Percentiles rank a stretch among this genome's conserved stretches.
Evolutionary conservation across 371 early-diverging fungal species (phyloP).

Genomic region (Basidiobolus meristosporus): DNA sequence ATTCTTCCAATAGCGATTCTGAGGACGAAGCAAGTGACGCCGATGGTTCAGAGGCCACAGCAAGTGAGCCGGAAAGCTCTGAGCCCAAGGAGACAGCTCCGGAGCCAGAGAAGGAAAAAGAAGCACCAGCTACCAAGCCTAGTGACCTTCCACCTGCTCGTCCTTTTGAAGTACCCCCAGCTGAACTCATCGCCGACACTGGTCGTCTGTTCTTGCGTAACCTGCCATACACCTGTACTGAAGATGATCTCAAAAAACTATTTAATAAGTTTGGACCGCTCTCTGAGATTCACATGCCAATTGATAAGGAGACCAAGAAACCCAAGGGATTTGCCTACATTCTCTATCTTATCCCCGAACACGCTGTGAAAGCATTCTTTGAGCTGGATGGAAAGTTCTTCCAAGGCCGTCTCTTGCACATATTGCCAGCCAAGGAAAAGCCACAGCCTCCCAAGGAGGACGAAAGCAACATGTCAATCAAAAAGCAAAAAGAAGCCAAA

Average conservation of each 20-base stretch:
- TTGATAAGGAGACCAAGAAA: conserved; percentile 74
- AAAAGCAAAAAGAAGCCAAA: conserved; percentile 62
- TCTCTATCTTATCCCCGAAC: conserved; percentile 69
- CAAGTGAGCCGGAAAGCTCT: not conserved
- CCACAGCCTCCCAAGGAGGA: conserved; percentile 47
- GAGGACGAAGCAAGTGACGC: conserved; percentile 7
- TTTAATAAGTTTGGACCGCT: conserved; percentile 79
- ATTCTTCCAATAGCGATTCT: not conserved
- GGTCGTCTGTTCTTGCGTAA: conserved; percentile 88
- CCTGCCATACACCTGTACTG: conserved; percentile 74
- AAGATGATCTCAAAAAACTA: conserved; percentile 54
- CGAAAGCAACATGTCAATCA: conserved; percentile 35
- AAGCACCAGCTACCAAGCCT: conserved; percentile 5
- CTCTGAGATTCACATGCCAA: conserved; percentile 85
- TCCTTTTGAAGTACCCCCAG: conserved; percentile 12
- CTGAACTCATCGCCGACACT: conserved; percentile 70
- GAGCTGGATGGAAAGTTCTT: conserved; percentile 65
- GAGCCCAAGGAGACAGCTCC: not conserved
- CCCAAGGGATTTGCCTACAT: conserved; percentile 89
- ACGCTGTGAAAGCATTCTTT: conserved; percentile 76
- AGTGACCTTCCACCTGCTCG: conserved; percentile 4
- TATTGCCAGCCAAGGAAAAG: conserved; percentile 75
- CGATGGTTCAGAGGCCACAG: not conserved
- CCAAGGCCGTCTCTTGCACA: conserved; percentile 78
- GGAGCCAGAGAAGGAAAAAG: conserved; percentile 10